Percentiles rank a stretch among this genome's conserved stretches.
These are phyloP conservation scores for Colletotrichum costaricense DNA, from an alignment of 2,329 filamentous ascomycete species.

Conservation along the genomic window DNA sequence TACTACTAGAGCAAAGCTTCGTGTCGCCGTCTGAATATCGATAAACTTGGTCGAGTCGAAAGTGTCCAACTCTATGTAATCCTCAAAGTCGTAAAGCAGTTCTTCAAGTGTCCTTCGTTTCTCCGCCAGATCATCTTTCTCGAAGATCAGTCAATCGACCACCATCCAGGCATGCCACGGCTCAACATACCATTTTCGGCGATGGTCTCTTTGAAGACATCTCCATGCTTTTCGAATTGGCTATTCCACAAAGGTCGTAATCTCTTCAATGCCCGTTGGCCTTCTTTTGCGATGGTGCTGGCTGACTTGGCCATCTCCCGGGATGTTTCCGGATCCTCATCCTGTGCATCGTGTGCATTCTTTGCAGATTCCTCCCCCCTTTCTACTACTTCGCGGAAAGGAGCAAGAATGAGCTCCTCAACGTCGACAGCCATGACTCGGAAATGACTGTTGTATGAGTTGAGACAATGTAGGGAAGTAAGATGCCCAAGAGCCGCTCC, in stretches of 20 bases:
- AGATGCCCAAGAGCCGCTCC: neutral
- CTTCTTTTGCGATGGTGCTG: constrained; percentile 48
- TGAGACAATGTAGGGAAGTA: constrained; percentile 5
- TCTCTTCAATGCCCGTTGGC: constrained; percentile 49
- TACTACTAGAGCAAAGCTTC: constrained; percentile 52
- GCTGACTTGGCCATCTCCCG: constrained; percentile 48
- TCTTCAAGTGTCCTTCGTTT: constrained; percentile 49
- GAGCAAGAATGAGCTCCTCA: constrained; percentile 37
- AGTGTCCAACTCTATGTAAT: constrained; percentile 51
- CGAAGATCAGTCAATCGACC: neutral
- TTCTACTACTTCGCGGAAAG: constrained; percentile 53
- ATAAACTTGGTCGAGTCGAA: constrained; percentile 50
- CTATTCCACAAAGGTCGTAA: constrained; percentile 51
- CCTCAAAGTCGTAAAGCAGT: constrained; percentile 57
- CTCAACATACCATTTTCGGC: constrained; percentile 46
- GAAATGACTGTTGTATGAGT: neutral
- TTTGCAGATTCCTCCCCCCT: constrained; percentile 49
- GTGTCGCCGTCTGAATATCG: constrained; percentile 52
- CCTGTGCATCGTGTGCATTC: constrained; percentile 44
- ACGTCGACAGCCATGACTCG: constrained; percentile 29
- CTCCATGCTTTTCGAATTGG: constrained; percentile 49
- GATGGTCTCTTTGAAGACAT: constrained; percentile 49
- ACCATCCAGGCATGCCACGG: neutral
- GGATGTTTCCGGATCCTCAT: constrained; percentile 38
- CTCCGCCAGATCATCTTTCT: constrained; percentile 43